Evolutionary conservation across 2,329 filamentous ascomycete species (phyloP).

Genomic region (Graphium sp.): DNA sequence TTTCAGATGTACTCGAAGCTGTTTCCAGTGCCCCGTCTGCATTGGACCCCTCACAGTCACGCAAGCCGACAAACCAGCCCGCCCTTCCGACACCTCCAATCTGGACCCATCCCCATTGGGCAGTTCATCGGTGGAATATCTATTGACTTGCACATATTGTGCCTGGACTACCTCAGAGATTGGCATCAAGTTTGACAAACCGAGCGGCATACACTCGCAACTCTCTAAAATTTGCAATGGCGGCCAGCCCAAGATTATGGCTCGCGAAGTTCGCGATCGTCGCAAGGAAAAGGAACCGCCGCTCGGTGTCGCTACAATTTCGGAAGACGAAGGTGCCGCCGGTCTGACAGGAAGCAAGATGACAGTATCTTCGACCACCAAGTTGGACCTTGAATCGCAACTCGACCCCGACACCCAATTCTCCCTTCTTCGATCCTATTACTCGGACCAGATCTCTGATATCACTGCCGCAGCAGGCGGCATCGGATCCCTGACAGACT

Average conservation of each 20-base stretch:
- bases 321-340: slow-evolving; percentile 1
- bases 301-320: not conserved
- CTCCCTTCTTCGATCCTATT: slow-evolving; percentile 60
- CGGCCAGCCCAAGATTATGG: slow-evolving; percentile 29
- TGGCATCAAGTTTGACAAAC: slow-evolving; percentile 76
- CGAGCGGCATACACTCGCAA: slow-evolving; percentile 72
- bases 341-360: slow-evolving; percentile 5
- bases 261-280: slow-evolving; percentile 33
- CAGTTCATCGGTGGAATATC: slow-evolving; percentile 32
- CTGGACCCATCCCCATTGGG: slow-evolving; percentile 8
- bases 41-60: slow-evolving; percentile 64
- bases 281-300: slow-evolving; percentile 24
- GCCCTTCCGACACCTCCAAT: slow-evolving; percentile 25
- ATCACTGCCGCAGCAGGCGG: slow-evolving; percentile 32
- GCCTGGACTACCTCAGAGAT: slow-evolving; percentile 85
- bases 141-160: slow-evolving; percentile 79
- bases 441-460: slow-evolving; percentile 60
- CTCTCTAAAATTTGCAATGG: slow-evolving; percentile 54
- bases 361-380: slow-evolving; percentile 7
- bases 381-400: slow-evolving; percentile 18
- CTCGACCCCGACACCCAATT: slow-evolving; percentile 56
- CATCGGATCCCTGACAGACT: slow-evolving; percentile 18
- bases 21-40: slow-evolving; percentile 88
- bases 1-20: slow-evolving; percentile 73
- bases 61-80: slow-evolving; percentile 42